phyloP scores from a whole-genome alignment of 495 filamentous ascomycete species.

The Chlorociboria aeruginascens region DNA sequence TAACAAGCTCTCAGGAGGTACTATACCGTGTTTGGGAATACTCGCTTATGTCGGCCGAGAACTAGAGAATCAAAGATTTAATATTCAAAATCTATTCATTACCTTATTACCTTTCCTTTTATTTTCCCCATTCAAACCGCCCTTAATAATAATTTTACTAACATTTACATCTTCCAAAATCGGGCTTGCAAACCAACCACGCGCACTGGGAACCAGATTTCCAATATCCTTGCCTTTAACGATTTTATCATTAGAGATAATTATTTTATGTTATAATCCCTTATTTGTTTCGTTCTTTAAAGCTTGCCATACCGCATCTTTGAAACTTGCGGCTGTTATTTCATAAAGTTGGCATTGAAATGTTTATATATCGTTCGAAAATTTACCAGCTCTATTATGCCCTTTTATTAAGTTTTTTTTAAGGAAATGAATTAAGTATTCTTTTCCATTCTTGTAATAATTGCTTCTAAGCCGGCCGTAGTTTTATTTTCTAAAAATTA shows the following conservation, averaged over 20 bases:
- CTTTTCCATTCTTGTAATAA: slow-evolving; percentile 36
- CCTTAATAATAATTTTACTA: slow-evolving; percentile 38
- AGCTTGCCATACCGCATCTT: slow-evolving; percentile 40
- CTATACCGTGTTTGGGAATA: no score
- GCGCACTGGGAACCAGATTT: slow-evolving; percentile 25
- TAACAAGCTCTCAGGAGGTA: no score
- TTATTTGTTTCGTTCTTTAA: slow-evolving; percentile 38
- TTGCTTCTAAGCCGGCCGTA: slow-evolving; percentile 32
- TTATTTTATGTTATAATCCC: slow-evolving; percentile 37
- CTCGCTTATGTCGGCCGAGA: no score
- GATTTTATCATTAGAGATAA: slow-evolving; percentile 27
- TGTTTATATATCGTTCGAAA: slow-evolving; percentile 60
- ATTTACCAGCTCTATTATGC: slow-evolving; percentile 55
- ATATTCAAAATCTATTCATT: slow-evolving; percentile 45
- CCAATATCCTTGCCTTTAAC: slow-evolving; percentile 19
- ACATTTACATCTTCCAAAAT: slow-evolving; percentile 36
- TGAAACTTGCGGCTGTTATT: slow-evolving; percentile 36
- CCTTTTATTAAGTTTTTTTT: slow-evolving; percentile 56
- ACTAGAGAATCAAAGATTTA: slow-evolving; percentile 14
- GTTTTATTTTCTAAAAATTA: slow-evolving; percentile 26
- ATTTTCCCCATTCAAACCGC: slow-evolving; percentile 33
- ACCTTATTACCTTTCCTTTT: slow-evolving; percentile 30
- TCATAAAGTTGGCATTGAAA: slow-evolving; percentile 48
- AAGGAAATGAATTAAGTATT: slow-evolving; percentile 52
- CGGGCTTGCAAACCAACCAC: slow-evolving; percentile 36